Percentiles rank a stretch among this genome's conserved stretches.
Evolutionary conservation across 2,329 filamentous ascomycete genomes (phyloP).

Genomic region (Exserohilum rostratum): DNA sequence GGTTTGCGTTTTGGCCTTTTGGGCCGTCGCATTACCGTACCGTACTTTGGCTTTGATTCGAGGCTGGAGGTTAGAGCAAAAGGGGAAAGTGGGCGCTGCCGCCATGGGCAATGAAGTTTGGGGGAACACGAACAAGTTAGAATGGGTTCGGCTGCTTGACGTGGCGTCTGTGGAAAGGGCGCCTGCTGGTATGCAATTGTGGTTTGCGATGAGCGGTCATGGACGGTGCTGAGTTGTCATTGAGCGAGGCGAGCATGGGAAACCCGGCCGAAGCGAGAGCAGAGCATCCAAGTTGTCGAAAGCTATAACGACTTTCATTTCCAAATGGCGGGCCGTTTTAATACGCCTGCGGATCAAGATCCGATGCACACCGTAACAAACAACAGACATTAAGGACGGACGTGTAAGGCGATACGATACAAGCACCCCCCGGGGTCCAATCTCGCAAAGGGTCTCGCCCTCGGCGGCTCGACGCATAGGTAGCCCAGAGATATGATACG

Average conservation of each 20-base stretch:
- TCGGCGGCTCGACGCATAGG: not conserved
- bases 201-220: not conserved
- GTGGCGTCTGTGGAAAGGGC: not conserved
- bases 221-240: not conserved
- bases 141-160: not conserved
- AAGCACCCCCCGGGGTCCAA: not conserved
- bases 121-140: not conserved
- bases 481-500: not conserved
- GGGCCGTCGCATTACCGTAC: not conserved
- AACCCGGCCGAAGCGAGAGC: not conserved
- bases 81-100: not conserved
- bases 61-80: not conserved
- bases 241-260: not conserved
- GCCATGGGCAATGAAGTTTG: not conserved
- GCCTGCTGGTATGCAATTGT: not conserved
- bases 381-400: not conserved
- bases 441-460: not conserved
- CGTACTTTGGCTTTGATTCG: not conserved
- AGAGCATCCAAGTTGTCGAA: not conserved
- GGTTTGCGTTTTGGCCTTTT: not conserved
- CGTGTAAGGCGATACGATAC: conserved; percentile 1
- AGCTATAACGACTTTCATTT: not conserved
- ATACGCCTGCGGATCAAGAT: not conserved
- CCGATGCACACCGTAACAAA: not conserved
- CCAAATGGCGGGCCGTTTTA: not conserved